Percentiles rank a stretch among this genome's conserved stretches.
Conservation (phyloP, 176 grass and related monocot genomes). For the Carex scoparia region DNA sequence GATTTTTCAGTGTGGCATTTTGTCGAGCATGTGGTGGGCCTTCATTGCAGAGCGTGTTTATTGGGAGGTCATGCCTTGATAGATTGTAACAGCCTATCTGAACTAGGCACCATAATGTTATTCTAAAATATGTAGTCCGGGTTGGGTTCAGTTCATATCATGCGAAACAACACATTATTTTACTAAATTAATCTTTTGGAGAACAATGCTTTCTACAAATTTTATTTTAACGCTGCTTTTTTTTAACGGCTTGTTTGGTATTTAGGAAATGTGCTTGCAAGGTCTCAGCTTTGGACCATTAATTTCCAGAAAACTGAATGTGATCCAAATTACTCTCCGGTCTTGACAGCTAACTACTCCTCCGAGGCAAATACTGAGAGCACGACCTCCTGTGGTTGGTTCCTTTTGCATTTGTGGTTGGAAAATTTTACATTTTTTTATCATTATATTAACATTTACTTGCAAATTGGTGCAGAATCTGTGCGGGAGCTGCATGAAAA, state of each 20-base stretch:
- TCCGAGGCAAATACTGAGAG: conserved; percentile 51
- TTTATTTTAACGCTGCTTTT: neutral
- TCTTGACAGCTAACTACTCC: conserved; percentile 36
- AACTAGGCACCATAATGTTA: neutral
- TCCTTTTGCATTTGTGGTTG: conserved; percentile 23
- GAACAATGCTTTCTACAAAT: neutral
- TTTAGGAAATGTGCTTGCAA: conserved; percentile 39
- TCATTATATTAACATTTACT: neutral
- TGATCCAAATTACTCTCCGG: conserved; percentile 29
- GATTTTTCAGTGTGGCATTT: conserved; percentile 28
- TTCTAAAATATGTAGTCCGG: neutral
- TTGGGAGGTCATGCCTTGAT: neutral
- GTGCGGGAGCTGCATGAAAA: conserved; percentile 77
- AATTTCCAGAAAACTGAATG: conserved; percentile 26
- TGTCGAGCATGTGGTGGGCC: conserved; percentile 38
- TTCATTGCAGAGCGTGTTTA: neutral
- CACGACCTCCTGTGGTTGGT: conserved; percentile 52
- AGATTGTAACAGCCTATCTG: neutral
- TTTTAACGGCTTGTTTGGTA: neutral
- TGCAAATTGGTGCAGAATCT: conserved; percentile 40
- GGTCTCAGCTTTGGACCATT: conserved; percentile 14
- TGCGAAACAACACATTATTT: neutral
- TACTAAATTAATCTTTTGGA: neutral
- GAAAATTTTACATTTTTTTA: neutral
- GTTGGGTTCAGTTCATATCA: neutral